A percentile compares a stretch with the other conserved stretches of the same genome.
Evolutionary conservation across 768 basidiomycete species (phyloP).

Genomic region (Suillus discolor): DNA sequence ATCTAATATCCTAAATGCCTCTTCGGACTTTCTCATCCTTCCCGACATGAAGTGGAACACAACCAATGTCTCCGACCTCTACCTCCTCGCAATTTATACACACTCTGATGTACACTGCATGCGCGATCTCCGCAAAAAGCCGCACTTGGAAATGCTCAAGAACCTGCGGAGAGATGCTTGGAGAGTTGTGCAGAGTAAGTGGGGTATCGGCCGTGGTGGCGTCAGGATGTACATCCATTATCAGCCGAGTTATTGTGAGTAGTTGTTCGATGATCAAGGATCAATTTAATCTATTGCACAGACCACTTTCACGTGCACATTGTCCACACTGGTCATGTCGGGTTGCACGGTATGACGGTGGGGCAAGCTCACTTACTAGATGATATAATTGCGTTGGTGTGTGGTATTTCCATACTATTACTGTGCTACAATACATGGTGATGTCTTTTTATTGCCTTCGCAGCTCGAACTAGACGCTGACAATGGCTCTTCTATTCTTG

Average conservation of each 20-base stretch:
- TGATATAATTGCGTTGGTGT: conserved; percentile 84
- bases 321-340: conserved; percentile 67
- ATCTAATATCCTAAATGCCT: conserved; percentile 68
- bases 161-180: conserved; percentile 62
- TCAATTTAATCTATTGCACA: conserved; percentile 29
- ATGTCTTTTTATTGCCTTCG: not conserved
- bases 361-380: conserved; percentile 95
- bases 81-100: conserved; percentile 79
- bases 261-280: not conserved
- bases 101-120: conserved; percentile 66
- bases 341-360: conserved; percentile 70
- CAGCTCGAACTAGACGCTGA: conserved; percentile 7
- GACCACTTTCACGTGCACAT: conserved; percentile 97
- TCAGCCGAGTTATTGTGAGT: conserved; percentile 92
- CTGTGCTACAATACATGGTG: no score
- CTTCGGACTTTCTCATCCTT: conserved; percentile 71
- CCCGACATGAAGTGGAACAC: conserved; percentile 99
- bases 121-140: conserved; percentile 61
- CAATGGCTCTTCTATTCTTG: conserved; percentile 56
- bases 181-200: conserved; percentile 57
- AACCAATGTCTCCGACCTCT: conserved; percentile 69
- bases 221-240: conserved; percentile 90
- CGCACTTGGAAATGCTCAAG: conserved; percentile 68
- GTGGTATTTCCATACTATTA: conserved; percentile 18
- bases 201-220: conserved; percentile 62